Evolutionary conservation across 805 yeast genomes (phyloP).

Genomic region (Sugiyamaella marilandica): DNA sequence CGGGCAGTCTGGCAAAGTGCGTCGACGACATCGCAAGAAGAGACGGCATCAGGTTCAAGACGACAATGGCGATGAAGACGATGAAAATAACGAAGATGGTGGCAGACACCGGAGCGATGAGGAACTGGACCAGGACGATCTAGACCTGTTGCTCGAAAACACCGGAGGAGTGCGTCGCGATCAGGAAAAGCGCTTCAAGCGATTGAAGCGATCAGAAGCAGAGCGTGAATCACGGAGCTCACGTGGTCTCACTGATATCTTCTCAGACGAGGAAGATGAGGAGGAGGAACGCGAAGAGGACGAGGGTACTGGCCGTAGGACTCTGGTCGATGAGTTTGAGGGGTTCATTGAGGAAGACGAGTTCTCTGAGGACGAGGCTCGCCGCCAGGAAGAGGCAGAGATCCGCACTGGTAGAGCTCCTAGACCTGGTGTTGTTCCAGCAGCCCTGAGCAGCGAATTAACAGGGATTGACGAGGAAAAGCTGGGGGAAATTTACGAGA

Average conservation of each 20-base stretch:
- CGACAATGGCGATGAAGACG: conserved; percentile 19
- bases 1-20: conserved; percentile 16
- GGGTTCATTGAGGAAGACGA: conserved; percentile 98
- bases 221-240: conserved; percentile 12
- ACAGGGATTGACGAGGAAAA: conserved; percentile 77
- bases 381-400: conserved; percentile 48
- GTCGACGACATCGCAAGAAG: conserved; percentile 23
- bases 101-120: conserved; percentile 39
- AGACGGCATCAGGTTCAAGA: conserved; percentile 14
- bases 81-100: conserved; percentile 11
- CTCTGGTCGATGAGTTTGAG: conserved; percentile 73
- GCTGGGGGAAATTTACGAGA: conserved; percentile 87
- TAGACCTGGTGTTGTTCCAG: conserved; percentile 15
- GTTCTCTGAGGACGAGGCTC: conserved; percentile 79
- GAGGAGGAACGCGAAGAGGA: conserved; percentile 32
- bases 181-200: conserved; percentile 48
- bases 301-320: conserved; percentile 32
- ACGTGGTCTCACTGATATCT: conserved; percentile 60
- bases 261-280: conserved; percentile 50
- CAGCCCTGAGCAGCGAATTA: conserved; percentile 28
- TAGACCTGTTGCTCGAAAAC: conserved; percentile 86
- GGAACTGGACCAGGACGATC: conserved; percentile 88
- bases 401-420: conserved; percentile 32
- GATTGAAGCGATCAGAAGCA: conserved; percentile 64
- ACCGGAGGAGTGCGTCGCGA: conserved; percentile 53